Percentiles rank a stretch among this genome's conserved stretches.
These are phyloP conservation scores for Vigna hirtella DNA, from an alignment of 306 rosid species.

Conservation along the genomic window DNA sequence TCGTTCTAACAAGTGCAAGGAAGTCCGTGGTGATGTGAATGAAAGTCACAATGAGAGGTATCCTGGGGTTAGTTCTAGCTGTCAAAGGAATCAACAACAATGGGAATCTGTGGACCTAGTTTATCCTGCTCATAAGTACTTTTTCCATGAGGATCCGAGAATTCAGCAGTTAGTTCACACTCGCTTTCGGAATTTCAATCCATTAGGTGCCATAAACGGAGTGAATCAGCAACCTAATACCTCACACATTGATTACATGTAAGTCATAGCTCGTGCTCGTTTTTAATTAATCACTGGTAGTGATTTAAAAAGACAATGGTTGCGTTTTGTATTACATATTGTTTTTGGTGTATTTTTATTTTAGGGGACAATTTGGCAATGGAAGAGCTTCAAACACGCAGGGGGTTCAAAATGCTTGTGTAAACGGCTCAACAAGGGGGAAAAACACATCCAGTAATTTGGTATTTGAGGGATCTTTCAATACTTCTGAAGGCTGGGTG, in stretches of 20 bases:
- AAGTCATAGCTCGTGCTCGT: conserved; percentile 28
- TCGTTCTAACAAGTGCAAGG: conserved; percentile 47
- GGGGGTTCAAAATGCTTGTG: conserved; percentile 48
- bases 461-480: conserved; percentile 43
- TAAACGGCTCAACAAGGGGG: conserved; percentile 51
- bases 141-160: conserved; percentile 74
- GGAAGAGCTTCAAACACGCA: conserved; percentile 59
- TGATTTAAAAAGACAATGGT: conserved; percentile 5
- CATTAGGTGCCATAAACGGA: conserved; percentile 59
- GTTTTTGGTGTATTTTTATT: conserved; percentile 32
- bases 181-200: conserved; percentile 68
- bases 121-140: conserved; percentile 79
- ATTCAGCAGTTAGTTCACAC: conserved; percentile 65
- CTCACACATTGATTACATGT: conserved; percentile 85
- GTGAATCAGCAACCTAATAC: conserved; percentile 57
- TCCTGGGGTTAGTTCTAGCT: conserved; percentile 42
- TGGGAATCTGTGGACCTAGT: conserved; percentile 54
- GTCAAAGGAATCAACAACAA: conserved; percentile 50
- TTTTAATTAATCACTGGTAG: conserved; percentile 6
- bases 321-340: not conserved
- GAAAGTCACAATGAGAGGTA: conserved; percentile 14
- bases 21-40: conserved; percentile 36
- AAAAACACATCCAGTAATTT: conserved; percentile 46
- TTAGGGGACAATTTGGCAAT: conserved; percentile 86
- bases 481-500: conserved; percentile 67